Evolutionary conservation across 2,329 filamentous ascomycete species (phyloP).

Genomic region (Aurifilum marmelostoma): DNA sequence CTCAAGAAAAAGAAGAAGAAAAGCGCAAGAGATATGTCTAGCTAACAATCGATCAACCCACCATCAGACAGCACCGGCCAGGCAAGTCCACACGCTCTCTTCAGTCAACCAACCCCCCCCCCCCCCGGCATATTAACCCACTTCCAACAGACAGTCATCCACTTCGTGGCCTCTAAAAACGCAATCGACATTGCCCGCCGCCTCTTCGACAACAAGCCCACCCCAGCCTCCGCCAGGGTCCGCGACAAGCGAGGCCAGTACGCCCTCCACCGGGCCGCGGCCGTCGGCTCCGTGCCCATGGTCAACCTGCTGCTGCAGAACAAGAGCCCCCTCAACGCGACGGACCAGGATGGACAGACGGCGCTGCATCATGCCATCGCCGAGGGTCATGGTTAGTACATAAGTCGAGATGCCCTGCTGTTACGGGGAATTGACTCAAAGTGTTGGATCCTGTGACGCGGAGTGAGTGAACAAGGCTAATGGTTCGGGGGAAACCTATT

Average conservation of each 20-base stretch:
- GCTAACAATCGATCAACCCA: constrained; percentile 29
- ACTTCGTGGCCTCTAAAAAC: constrained; percentile 89
- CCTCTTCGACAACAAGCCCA: constrained; percentile 70
- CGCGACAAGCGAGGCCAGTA: constrained; percentile 89
- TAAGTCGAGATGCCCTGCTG: no score
- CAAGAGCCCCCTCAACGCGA: constrained; percentile 79
- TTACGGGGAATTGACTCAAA: no score
- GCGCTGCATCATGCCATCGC: constrained; percentile 86
- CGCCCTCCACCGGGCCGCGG: constrained; percentile 87
- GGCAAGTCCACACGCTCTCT: constrained; percentile 40
- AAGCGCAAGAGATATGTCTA: not conserved
- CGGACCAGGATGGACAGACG: constrained; percentile 82
- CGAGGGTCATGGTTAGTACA: constrained; percentile 65
- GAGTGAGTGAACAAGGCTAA: constrained; percentile 30
- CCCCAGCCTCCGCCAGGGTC: constrained; percentile 72
- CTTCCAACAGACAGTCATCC: constrained; percentile 72
- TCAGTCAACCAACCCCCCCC: not conserved
- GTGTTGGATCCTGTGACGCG: no score
- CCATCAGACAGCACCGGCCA: constrained; percentile 69
- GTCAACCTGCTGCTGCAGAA: constrained; percentile 77
- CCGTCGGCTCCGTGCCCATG: constrained; percentile 87
- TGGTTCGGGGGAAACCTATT: constrained; percentile 42
- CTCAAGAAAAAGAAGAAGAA: no score
- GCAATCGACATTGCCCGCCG: constrained; percentile 80
- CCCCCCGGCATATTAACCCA: not conserved